Percentiles rank a stretch among this genome's conserved stretches.
Conservation (phyloP, 2,329 filamentous ascomycete species). For the Didymella exigua region DNA sequence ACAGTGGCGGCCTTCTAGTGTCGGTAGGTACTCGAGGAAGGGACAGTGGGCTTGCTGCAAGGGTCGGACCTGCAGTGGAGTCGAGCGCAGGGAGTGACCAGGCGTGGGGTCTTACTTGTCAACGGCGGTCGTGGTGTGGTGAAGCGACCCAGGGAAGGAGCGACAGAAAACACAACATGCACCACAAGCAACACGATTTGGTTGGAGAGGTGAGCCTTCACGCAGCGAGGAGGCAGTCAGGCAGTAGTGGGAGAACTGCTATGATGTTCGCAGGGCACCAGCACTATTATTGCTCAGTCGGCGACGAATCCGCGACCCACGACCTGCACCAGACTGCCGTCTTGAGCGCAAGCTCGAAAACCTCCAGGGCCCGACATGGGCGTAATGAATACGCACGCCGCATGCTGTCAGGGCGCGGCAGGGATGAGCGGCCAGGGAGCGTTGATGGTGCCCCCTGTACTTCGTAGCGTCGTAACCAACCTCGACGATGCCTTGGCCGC, state of each 20-base stretch:
- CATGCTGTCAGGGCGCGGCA: slow-evolving; percentile 28
- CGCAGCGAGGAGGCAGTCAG: neutral
- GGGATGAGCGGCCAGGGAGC: slow-evolving; percentile 33
- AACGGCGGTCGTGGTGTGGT: slow-evolving; percentile 34
- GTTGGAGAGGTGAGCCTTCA: neutral
- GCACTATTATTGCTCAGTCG: slow-evolving; percentile 18
- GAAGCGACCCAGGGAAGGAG: slow-evolving; percentile 35
- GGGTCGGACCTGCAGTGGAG: slow-evolving; percentile 34
- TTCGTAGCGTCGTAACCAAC: slow-evolving; percentile 24
- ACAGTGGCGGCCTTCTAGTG: slow-evolving; percentile 23
- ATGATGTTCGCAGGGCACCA: slow-evolving; percentile 8
- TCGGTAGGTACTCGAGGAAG: slow-evolving; percentile 22
- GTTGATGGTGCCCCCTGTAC: slow-evolving; percentile 30
- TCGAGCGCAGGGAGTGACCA: slow-evolving; percentile 26
- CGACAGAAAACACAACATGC: slow-evolving; percentile 6
- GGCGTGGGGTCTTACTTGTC: slow-evolving; percentile 30
- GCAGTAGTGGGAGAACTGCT: neutral
- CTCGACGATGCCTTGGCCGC: slow-evolving; percentile 15
- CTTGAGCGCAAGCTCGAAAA: slow-evolving; percentile 15
- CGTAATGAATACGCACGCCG: slow-evolving; percentile 17
- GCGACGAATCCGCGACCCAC: slow-evolving; percentile 14
- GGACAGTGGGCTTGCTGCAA: slow-evolving; percentile 31
- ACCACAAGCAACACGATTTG: neutral
- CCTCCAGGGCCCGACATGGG: slow-evolving; percentile 12
- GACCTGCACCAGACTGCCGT: slow-evolving; percentile 13